Conservation (phyloP, 371 early-diverging fungal species). For the Mortierella sp. region DNA sequence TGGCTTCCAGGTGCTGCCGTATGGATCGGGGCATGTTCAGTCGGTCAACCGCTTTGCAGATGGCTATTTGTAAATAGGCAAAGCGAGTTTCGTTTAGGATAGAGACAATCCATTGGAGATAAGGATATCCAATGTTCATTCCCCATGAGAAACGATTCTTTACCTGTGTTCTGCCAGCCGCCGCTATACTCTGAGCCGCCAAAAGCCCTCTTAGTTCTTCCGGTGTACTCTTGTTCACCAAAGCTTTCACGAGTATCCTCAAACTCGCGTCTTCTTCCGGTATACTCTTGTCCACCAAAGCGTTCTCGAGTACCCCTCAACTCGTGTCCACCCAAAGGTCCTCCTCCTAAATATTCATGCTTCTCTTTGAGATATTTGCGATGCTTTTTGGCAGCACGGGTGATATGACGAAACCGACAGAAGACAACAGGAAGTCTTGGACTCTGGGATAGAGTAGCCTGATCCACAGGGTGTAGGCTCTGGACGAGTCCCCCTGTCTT, state of each 20-base stretch:
- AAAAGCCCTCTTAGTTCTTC: neutral
- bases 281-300: too few species aligned
- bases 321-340: too few species aligned
- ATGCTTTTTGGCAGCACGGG: too few species aligned
- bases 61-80: constrained; percentile 16
- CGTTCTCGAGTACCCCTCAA: too few species aligned
- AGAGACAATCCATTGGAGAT: neutral
- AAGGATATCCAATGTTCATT: neutral
- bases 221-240: neutral
- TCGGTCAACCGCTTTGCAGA: constrained; percentile 26
- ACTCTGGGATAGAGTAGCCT: neutral
- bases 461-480: neutral
- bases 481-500: neutral
- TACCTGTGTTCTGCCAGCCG: constrained; percentile 40
- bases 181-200: constrained; percentile 38
- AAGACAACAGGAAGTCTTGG: neutral
- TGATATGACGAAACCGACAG: constrained; percentile 15
- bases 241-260: neutral
- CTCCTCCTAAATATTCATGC: too few species aligned
- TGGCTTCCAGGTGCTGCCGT: constrained; percentile 22
- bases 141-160: neutral
- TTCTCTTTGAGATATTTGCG: too few species aligned
- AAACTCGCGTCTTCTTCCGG: too few species aligned
- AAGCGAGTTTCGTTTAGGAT: neutral
- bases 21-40: constrained; percentile 20